phyloP scores from a whole-genome alignment of 2,329 filamentous ascomycete species.

The Epichloe amarillans region DNA sequence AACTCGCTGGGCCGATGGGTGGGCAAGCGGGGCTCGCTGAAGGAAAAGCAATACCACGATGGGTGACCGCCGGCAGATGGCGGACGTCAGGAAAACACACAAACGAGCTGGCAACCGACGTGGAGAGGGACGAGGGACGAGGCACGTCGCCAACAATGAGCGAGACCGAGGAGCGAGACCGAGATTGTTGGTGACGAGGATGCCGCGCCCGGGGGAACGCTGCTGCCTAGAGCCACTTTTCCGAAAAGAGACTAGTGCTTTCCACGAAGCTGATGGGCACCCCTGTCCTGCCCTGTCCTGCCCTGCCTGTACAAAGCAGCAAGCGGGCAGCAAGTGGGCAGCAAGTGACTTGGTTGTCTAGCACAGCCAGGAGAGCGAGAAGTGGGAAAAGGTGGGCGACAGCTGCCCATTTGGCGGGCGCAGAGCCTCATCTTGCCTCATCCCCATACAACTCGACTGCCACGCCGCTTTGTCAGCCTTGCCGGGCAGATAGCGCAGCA shows the following conservation, averaged over 20 bases:
- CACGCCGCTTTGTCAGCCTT: not conserved
- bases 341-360: too few species aligned
- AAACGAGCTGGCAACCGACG: conserved; percentile 1
- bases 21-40: conserved; percentile 2
- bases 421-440: conserved; percentile 3
- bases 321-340: not conserved
- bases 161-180: not conserved
- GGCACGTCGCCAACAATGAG: too few species aligned
- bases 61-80: conserved; percentile 4
- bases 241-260: conserved; percentile 8
- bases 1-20: conserved; percentile 7
- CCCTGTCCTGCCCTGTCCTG: not conserved
- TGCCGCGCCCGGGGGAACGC: conserved; percentile 8
- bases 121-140: not conserved
- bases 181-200: conserved; percentile 3
- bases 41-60: conserved; percentile 3
- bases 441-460: not conserved
- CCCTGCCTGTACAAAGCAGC: conserved; percentile 1
- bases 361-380: too few species aligned
- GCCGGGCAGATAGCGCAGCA: not conserved
- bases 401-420: not conserved
- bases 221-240: conserved; percentile 11
- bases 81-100: conserved; percentile 3
- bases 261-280: conserved; percentile 8
- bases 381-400: not conserved